phyloP scores from a whole-genome alignment of 1,284 basidiomycete species.

The Papiliotrema fonsecae region DNA sequence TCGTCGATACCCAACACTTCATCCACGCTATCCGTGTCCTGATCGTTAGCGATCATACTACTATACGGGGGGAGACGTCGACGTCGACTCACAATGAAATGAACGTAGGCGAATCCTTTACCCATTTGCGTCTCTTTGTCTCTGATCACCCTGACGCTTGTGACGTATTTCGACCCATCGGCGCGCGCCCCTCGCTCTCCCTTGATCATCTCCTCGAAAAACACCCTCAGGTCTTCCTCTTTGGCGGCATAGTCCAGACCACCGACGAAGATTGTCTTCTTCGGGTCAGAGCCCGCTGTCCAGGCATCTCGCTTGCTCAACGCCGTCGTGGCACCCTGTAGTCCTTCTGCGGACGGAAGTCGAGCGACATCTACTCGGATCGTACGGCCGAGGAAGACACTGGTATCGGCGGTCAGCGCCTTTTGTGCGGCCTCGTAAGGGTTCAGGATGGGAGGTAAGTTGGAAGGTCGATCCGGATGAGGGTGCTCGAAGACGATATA shows the following conservation, averaged over 20 bases:
- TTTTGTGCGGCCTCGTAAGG: constrained; percentile 69
- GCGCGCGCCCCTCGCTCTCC: constrained; percentile 62
- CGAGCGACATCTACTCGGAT: constrained; percentile 68
- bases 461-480: constrained; percentile 50
- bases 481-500: constrained; percentile 82
- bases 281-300: constrained; percentile 59
- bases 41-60: constrained; percentile 38
- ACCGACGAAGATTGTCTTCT: constrained; percentile 81
- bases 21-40: constrained; percentile 86
- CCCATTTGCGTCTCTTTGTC: constrained; percentile 92
- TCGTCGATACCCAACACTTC: constrained; percentile 74
- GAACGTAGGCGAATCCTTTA: constrained; percentile 96
- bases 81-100: constrained; percentile 64
- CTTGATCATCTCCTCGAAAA: constrained; percentile 75
- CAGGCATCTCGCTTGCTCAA: constrained; percentile 38
- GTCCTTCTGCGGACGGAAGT: constrained; percentile 41
- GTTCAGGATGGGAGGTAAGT: constrained; percentile 62
- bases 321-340: constrained; percentile 34
- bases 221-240: constrained; percentile 81
- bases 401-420: constrained; percentile 64
- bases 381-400: constrained; percentile 66
- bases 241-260: constrained; percentile 87
- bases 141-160: constrained; percentile 77
- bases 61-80: constrained; percentile 59
- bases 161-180: constrained; percentile 60